Percentiles rank a stretch among this genome's conserved stretches.
Conservation (phyloP, 805 yeast species). For the Candida incommunis region DNA sequence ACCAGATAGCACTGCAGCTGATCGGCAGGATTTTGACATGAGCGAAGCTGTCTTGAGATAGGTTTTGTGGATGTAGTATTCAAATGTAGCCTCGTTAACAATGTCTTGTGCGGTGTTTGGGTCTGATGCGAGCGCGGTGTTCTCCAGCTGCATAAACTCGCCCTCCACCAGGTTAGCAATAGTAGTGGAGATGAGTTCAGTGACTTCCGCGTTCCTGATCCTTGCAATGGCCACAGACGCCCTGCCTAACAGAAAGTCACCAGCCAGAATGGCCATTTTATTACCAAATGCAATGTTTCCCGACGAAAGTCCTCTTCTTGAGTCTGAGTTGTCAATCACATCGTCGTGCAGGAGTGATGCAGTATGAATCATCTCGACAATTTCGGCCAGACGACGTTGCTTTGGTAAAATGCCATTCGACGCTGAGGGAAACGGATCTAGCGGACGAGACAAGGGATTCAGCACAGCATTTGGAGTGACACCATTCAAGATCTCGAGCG, state of each 20-base stretch:
- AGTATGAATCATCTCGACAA: conserved; percentile 96
- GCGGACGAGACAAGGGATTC: conserved; percentile 74
- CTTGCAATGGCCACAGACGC: conserved; percentile 94
- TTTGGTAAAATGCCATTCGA: conserved; percentile 79
- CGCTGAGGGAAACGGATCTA: conserved; percentile 52
- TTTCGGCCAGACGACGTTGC: conserved; percentile 90
- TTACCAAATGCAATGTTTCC: conserved; percentile 92
- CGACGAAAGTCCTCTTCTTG: conserved; percentile 78
- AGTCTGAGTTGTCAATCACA: conserved; percentile 78
- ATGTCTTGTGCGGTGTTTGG: conserved; percentile 31
- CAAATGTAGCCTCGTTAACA: conserved; percentile 59
- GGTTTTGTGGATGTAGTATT: conserved; percentile 88
- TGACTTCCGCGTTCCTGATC: conserved; percentile 90
- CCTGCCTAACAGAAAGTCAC: conserved; percentile 87
- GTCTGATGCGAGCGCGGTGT: conserved; percentile 44
- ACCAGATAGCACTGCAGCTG: conserved; percentile 87
- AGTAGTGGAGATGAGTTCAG: conserved; percentile 86
- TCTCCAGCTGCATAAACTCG: conserved; percentile 95
- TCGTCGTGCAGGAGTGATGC: conserved; percentile 94
- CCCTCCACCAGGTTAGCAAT: conserved; percentile 97
- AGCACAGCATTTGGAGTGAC: conserved; percentile 68
- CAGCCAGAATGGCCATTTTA: conserved; percentile 95
- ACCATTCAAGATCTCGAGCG: conserved; percentile 74
- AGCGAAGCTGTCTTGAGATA: conserved; percentile 89
- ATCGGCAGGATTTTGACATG: conserved; percentile 85